A percentile compares a stretch with the other conserved stretches of the same genome.
Conservation (phyloP, 2,329 filamentous ascomycete genomes). For the Penicillium sp. region DNA sequence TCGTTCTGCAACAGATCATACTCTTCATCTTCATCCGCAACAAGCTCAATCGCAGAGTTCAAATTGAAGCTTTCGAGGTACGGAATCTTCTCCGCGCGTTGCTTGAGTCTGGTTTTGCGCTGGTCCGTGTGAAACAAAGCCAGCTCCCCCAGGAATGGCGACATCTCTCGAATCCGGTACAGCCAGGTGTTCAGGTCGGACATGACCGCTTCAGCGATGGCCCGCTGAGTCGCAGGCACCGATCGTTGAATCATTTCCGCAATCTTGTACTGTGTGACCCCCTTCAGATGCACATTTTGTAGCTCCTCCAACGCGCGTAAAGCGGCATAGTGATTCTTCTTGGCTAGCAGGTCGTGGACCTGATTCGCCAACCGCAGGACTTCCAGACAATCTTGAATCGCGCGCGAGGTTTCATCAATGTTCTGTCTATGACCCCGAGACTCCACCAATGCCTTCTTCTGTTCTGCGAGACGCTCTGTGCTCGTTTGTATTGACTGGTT, state of each 20-base stretch:
- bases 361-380: slow-evolving; percentile 92
- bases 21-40: slow-evolving; percentile 92
- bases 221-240: slow-evolving; percentile 86
- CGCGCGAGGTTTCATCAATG: slow-evolving; percentile 87
- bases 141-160: slow-evolving; percentile 92
- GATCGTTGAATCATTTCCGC: slow-evolving; percentile 96
- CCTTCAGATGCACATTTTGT: slow-evolving; percentile 93
- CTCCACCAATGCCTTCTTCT: slow-evolving; percentile 92
- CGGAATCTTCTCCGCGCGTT: slow-evolving; percentile 73
- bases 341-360: slow-evolving; percentile 85
- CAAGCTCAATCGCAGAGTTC: slow-evolving; percentile 93
- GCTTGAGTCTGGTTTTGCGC: slow-evolving; percentile 77
- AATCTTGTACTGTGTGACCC: slow-evolving; percentile 91
- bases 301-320: slow-evolving; percentile 92
- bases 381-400: slow-evolving; percentile 86
- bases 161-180: slow-evolving; percentile 90
- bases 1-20: slow-evolving; percentile 96
- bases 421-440: slow-evolving; percentile 91
- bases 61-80: slow-evolving; percentile 83
- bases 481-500: slow-evolving; percentile 95
- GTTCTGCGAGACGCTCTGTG: slow-evolving; percentile 88
- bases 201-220: slow-evolving; percentile 96
- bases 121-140: slow-evolving; percentile 96
- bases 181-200: slow-evolving; percentile 96
- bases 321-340: slow-evolving; percentile 94